Base-by-base conservation (phyloP, 2,329 filamentous ascomycete species). In the Pseudogymnoascus sp. region DNA sequence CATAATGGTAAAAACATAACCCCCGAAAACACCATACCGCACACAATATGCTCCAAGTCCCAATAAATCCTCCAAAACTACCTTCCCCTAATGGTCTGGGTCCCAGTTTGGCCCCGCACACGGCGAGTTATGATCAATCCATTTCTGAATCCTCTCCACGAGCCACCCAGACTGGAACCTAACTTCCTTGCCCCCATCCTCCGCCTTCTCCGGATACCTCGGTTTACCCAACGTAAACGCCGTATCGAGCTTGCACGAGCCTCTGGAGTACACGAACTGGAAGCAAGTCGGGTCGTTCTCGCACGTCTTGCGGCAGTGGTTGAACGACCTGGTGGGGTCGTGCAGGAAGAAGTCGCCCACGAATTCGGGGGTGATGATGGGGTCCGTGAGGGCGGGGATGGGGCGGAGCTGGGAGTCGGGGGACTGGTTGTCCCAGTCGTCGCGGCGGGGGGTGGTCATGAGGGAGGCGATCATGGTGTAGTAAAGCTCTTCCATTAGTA, bases 361-460 rank as follows among this genome's bases (percentile, higher is more conserved):
- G 29, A 19, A 33, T n/a, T 33, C 16, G n/a, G 26, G 26, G 29
- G n/a, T 19, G 10, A 19, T 13, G 50, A 56, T 4, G 2, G 50
- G 50, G 7, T 56, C 26, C 59, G 72, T 19, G 5, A 19, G 5
- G 29, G 33, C 6, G n/a, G 50, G 50, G 4, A 21, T 10, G 59
- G 72, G 76, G 63, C 77, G 71, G 66, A 79, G 81, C 67, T 77
- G 79, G 8, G 74, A 72, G 56, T 81, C 79, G 35, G 82, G 76
- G 3, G 81, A 79, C 4, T 79, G 67, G 67, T 84, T 84, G 69
- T 83, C 78, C 81, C 81, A 84, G 59, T 82, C 74, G 6, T 79
- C 74, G n/a, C 78, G 76, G 38, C 71, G 69, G 4, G 74, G 67
- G 33, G 75, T 71, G 66, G 47, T 56, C 47, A 83, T 72, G 31